Percentiles rank a stretch among this genome's conserved stretches.
phyloP scores from a whole-genome alignment of 2,329 filamentous ascomycete genomes.

The Xylaria sp. region DNA sequence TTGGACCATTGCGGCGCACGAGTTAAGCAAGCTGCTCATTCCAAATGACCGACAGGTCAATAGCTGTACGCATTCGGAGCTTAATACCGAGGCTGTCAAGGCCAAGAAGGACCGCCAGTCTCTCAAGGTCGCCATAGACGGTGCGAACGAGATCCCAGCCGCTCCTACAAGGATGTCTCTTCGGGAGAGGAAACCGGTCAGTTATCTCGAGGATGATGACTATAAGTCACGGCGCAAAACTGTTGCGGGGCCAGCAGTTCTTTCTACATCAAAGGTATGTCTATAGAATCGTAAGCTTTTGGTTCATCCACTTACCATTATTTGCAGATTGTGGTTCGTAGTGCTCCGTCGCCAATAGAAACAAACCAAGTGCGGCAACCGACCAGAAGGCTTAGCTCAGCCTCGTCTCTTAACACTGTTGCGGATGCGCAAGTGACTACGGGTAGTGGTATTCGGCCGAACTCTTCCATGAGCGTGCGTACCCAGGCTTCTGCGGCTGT shows the following conservation, averaged over 20 bases:
- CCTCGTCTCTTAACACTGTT: slow-evolving; percentile 47
- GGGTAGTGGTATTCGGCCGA: slow-evolving; percentile 42
- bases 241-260: slow-evolving; percentile 57
- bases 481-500: slow-evolving; percentile 47
- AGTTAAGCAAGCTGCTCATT: slow-evolving; percentile 81
- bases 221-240: slow-evolving; percentile 64
- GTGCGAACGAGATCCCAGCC: slow-evolving; percentile 39
- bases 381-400: slow-evolving; percentile 56
- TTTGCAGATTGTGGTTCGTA: slow-evolving; percentile 43
- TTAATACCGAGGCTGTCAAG: slow-evolving; percentile 71
- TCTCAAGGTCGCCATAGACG: slow-evolving; percentile 48
- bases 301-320: slow-evolving; percentile 25
- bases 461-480: slow-evolving; percentile 50
- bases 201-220: slow-evolving; percentile 58
- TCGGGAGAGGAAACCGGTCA: slow-evolving; percentile 69
- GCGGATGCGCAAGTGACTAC: slow-evolving; percentile 23
- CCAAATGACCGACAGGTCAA: slow-evolving; percentile 75
- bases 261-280: slow-evolving; percentile 52
- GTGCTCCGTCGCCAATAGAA: slow-evolving; percentile 39
- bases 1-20: slow-evolving; percentile 84
- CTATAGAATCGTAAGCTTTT: slow-evolving; percentile 10
- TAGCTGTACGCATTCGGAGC: slow-evolving; percentile 79
- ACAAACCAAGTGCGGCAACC: slow-evolving; percentile 41
- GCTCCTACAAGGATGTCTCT: slow-evolving; percentile 72
- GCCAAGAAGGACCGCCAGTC: slow-evolving; percentile 69